Percentiles rank a stretch among this genome's conserved stretches.
Evolutionary conservation across 768 basidiomycete species (phyloP).

Genomic region (Gymnopilus dilepis): DNA sequence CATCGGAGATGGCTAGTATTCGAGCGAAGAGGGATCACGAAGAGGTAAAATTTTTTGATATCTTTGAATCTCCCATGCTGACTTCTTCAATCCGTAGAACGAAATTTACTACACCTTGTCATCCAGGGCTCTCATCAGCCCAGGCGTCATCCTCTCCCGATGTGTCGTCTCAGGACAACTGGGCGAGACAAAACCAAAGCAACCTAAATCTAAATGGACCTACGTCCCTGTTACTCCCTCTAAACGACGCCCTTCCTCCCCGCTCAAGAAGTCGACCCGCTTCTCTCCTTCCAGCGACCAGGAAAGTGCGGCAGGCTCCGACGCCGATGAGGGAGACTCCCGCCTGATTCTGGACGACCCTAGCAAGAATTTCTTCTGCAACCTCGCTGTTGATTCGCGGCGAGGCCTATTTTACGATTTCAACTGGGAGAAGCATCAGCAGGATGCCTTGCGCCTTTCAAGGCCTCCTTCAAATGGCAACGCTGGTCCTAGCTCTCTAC

Average conservation of each 20-base stretch:
- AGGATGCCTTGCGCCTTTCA: slow-evolving; percentile 37
- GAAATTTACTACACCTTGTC: slow-evolving; percentile 74
- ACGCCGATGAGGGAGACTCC: slow-evolving; percentile 20
- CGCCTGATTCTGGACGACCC: slow-evolving; percentile 18
- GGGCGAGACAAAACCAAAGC: slow-evolving; percentile 11
- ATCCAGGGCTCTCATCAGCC: slow-evolving; percentile 51
- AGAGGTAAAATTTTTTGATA: slow-evolving; percentile 52
- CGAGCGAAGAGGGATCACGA: slow-evolving; percentile 64
- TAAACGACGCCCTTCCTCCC: slow-evolving; percentile 22
- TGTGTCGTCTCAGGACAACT: slow-evolving; percentile 52
- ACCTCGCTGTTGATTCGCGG: slow-evolving; percentile 58
- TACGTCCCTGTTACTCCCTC: slow-evolving; percentile 27
- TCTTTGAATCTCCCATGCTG: background rate
- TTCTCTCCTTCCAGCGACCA: slow-evolving; percentile 13
- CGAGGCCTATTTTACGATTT: slow-evolving; percentile 69
- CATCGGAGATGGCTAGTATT: slow-evolving; percentile 62
- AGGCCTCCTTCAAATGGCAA: slow-evolving; percentile 32
- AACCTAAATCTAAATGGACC: slow-evolving; percentile 15
- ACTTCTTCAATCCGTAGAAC: slow-evolving; percentile 49
- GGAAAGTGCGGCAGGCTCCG: slow-evolving; percentile 18
- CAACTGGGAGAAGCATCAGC: slow-evolving; percentile 58
- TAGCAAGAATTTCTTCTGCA: slow-evolving; percentile 55
- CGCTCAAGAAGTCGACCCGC: slow-evolving; percentile 28
- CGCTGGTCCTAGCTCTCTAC: slow-evolving; percentile 21
- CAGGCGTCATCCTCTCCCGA: slow-evolving; percentile 54